Evolutionary conservation across 1,284 basidiomycete species (phyloP).

Genomic region (Sanguinoderma infundibulare): DNA sequence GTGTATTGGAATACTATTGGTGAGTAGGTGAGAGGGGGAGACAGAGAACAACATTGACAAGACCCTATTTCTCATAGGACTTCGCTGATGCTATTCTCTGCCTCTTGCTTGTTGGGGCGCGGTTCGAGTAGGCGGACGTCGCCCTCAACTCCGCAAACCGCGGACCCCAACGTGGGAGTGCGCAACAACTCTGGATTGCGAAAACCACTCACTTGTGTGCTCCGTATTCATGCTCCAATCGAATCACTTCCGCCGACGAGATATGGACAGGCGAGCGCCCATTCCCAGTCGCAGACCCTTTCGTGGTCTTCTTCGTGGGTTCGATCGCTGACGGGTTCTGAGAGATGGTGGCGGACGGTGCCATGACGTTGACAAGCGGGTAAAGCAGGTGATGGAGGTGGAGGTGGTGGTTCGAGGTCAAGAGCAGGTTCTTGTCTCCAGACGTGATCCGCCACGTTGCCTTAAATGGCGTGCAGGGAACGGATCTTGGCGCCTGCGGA

Average conservation of each 20-base stretch:
- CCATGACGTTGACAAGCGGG: slow-evolving; percentile 8
- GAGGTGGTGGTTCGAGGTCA: slow-evolving; percentile 19
- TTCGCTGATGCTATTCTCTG: slow-evolving; percentile 12
- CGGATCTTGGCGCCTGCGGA: slow-evolving; percentile 25
- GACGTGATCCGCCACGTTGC: slow-evolving; percentile 16
- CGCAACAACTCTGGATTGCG: neutral
- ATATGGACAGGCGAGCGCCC: slow-evolving; percentile 34
- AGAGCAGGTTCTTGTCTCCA: slow-evolving; percentile 6
- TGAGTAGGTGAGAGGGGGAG: slow-evolving; percentile 11
- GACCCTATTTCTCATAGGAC: slow-evolving; percentile 1
- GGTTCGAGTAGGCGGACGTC: neutral
- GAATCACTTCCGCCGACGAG: slow-evolving; percentile 73
- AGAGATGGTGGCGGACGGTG: slow-evolving; percentile 18
- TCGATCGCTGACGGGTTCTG: slow-evolving; percentile 10
- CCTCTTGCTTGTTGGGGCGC: neutral
- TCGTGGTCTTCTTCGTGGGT: slow-evolving; percentile 12
- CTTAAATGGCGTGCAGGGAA: slow-evolving; percentile 9
- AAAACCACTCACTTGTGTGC: slow-evolving; percentile 82
- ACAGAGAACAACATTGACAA: slow-evolving; percentile 11
- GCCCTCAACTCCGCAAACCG: slow-evolving; percentile 1
- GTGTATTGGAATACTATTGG: slow-evolving; percentile 9
- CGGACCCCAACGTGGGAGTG: slow-evolving; percentile 9
- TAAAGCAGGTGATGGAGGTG: neutral
- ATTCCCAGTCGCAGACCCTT: slow-evolving; percentile 13
- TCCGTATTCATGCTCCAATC: slow-evolving; percentile 82